Percentiles rank a stretch among this genome's conserved stretches.
Evolutionary conservation across 2,329 filamentous ascomycete genomes (phyloP).

Genomic region (Salinomyces thailandicus): DNA sequence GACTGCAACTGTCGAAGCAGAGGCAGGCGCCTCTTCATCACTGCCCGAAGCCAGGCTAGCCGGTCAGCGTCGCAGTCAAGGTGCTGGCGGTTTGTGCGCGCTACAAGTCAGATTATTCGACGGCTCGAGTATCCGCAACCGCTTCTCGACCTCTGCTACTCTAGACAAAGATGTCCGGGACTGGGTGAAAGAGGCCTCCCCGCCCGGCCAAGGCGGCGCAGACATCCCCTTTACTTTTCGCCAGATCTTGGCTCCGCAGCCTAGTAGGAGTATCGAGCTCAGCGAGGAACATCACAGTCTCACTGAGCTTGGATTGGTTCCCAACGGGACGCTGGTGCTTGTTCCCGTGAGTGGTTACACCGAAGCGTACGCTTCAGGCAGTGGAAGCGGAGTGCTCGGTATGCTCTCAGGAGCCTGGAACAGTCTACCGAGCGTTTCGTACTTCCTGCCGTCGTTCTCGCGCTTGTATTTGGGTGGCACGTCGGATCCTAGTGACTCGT

Average conservation of each 20-base stretch:
- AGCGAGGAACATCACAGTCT: conserved; percentile 63
- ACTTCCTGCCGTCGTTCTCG: conserved; percentile 5
- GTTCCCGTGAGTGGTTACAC: conserved; percentile 56
- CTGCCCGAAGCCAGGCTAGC: conserved; percentile 3
- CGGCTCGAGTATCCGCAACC: conserved; percentile 64
- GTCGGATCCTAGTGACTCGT: conserved; percentile 11
- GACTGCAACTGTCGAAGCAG: conserved; percentile 1
- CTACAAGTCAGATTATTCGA: conserved; percentile 77
- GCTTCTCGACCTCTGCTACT: conserved; percentile 52
- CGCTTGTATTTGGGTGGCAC: conserved; percentile 19
- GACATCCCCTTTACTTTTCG: conserved; percentile 68
- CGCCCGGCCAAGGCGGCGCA: conserved; percentile 30
- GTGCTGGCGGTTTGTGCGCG: conserved; percentile 17
- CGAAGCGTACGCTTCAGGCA: conserved; percentile 44
- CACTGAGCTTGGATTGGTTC: conserved; percentile 59
- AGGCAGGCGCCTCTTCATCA: conserved; percentile 1
- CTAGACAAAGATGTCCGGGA: conserved; percentile 57
- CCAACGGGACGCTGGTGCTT: conserved; percentile 73
- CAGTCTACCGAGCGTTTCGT: conserved; percentile 1
- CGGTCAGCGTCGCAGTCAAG: conserved; percentile 2
- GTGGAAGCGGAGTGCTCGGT: conserved; percentile 11
- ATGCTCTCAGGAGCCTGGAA: neutral
- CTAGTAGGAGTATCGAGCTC: conserved; percentile 62
- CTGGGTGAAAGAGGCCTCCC: conserved; percentile 57
- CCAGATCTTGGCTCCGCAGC: conserved; percentile 66